Percentiles rank a stretch among this genome's conserved stretches.
Conservation (phyloP, 192 early-diverging fungal species). For the Backusella luteola region DNA sequence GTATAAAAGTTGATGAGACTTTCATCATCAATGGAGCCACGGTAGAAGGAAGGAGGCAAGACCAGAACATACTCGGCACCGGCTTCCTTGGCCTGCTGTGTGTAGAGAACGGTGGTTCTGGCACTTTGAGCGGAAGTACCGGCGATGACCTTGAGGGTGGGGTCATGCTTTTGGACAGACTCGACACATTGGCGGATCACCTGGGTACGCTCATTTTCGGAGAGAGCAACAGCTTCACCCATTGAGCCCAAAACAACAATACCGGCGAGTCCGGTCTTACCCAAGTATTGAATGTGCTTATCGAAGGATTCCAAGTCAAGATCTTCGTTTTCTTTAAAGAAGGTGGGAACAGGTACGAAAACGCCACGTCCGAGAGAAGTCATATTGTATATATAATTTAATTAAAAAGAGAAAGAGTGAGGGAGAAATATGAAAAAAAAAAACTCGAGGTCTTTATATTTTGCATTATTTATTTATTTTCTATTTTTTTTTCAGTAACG, state of each 20-base stretch:
- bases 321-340: conserved; percentile 41
- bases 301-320: conserved; percentile 35
- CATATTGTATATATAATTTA: background rate
- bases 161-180: conserved; percentile 20
- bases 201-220: conserved; percentile 28
- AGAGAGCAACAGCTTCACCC: conserved; percentile 38
- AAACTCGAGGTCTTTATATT: conserved; percentile 3
- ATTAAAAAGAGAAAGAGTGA: background rate
- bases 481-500: background rate
- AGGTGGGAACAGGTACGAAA: conserved; percentile 38
- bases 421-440: background rate
- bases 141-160: conserved; percentile 25
- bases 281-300: conserved; percentile 32
- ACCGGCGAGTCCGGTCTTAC: conserved; percentile 33
- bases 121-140: conserved; percentile 31
- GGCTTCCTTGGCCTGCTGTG: conserved; percentile 27
- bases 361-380: conserved; percentile 25
- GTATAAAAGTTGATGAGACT: conserved; percentile 23
- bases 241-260: conserved; percentile 36
- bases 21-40: conserved; percentile 17
- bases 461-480: background rate
- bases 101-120: conserved; percentile 21
- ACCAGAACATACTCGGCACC: conserved; percentile 32
- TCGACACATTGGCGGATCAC: conserved; percentile 17
- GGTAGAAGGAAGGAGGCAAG: conserved; percentile 37